Percentiles rank a stretch among this genome's conserved stretches.
Evolutionary conservation across 495 filamentous ascomycete species (phyloP).

Genomic region (Trichoderma gamsii): DNA sequence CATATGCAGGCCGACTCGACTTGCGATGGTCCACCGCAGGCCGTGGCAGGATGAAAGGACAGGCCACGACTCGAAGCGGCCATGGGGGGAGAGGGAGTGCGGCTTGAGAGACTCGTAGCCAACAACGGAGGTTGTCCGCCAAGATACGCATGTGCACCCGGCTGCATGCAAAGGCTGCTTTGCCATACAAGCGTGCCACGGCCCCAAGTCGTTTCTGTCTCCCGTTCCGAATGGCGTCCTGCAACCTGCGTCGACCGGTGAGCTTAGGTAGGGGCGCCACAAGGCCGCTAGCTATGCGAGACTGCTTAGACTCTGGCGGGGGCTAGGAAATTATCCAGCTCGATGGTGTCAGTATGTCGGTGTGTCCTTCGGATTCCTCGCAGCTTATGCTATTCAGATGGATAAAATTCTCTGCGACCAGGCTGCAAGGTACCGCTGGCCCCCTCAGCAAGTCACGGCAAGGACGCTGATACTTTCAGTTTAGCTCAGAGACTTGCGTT

Average conservation of each 20-base stretch:
- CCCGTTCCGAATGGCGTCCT: neutral
- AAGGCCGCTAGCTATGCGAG: neutral
- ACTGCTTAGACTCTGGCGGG: neutral
- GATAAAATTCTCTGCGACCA: neutral
- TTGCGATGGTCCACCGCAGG: neutral
- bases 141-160: neutral
- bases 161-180: neutral
- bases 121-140: too few species aligned
- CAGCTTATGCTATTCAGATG: neutral
- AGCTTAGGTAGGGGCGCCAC: slow-evolving; percentile 5
- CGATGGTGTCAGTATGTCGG: neutral
- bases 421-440: slow-evolving; percentile 2
- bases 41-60: neutral
- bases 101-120: too few species aligned
- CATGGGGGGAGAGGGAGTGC: too few species aligned
- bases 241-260: neutral
- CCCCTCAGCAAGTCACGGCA: neutral
- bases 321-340: slow-evolving; percentile 2
- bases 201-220: neutral
- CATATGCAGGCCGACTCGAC: neutral
- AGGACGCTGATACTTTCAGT: neutral
- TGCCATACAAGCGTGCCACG: neutral
- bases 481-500: neutral
- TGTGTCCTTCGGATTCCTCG: neutral
- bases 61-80: neutral